Conservation (phyloP, 169 alveolate genomes). For the Plasmodium chabaudi region DNA sequence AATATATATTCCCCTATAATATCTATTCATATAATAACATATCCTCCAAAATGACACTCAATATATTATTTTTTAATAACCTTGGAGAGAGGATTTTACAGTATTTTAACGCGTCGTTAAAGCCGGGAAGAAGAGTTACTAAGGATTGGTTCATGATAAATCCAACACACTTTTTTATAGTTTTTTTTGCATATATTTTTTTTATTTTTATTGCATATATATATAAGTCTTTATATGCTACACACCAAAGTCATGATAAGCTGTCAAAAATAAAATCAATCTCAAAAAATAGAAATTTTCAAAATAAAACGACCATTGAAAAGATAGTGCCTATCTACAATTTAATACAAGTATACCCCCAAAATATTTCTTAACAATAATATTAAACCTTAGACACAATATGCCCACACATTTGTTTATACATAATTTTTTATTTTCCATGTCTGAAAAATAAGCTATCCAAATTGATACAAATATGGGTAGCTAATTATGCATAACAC, state of each 20-base stretch:
- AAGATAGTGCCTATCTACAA: slow-evolving; percentile 37
- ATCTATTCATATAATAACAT: too few species aligned
- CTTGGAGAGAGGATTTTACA: slow-evolving; percentile 34
- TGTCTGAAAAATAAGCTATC: too few species aligned
- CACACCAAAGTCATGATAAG: slow-evolving; percentile 13
- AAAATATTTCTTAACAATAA: too few species aligned
- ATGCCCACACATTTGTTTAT: too few species aligned
- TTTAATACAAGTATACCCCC: slow-evolving; percentile 20
- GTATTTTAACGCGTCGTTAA: slow-evolving; percentile 37
- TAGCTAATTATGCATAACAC: too few species aligned
- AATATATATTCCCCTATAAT: too few species aligned
- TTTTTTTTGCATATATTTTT: slow-evolving; percentile 10
- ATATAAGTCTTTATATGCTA: slow-evolving; percentile 12
- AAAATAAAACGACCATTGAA: background rate
- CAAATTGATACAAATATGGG: too few species aligned
- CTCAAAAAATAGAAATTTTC: slow-evolving; percentile 9
- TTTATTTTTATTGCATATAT: slow-evolving; percentile 26
- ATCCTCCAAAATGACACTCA: slow-evolving; percentile 20
- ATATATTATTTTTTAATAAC: slow-evolving; percentile 24
- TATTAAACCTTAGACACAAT: too few species aligned
- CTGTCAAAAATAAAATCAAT: slow-evolving; percentile 15
- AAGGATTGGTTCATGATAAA: slow-evolving; percentile 54
- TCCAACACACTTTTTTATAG: slow-evolving; percentile 61
- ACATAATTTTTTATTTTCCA: too few species aligned
- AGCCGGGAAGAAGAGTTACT: slow-evolving; percentile 40